phyloP scores from a whole-genome alignment of 352 stramenopile species.

The Globisporangium orthogonon region DNA sequence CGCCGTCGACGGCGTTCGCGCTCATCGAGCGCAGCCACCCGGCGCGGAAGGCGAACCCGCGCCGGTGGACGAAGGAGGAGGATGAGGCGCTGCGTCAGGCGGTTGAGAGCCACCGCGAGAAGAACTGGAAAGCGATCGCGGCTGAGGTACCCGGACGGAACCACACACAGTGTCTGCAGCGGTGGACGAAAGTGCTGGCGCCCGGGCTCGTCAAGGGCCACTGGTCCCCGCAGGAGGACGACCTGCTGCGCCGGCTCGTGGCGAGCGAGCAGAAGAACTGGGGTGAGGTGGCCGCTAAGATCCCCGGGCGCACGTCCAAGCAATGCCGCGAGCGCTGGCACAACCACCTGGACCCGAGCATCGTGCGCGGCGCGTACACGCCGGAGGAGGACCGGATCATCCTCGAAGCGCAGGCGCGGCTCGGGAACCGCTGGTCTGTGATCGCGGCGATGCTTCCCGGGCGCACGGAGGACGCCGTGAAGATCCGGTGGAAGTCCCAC shows the following conservation, averaged over 20 bases:
- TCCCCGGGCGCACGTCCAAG: conserved; percentile 83
- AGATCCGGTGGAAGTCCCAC: conserved; percentile 91
- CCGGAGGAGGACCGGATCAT: conserved; percentile 88
- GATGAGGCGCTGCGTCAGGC: conserved; percentile 81
- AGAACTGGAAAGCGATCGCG: conserved; percentile 91
- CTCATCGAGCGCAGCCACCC: conserved; percentile 26
- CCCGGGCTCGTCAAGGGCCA: conserved; percentile 87
- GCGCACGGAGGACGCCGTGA: conserved; percentile 87
- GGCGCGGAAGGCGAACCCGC: conserved; percentile 61
- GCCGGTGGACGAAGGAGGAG: conserved; percentile 85
- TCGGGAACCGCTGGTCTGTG: conserved; percentile 88
- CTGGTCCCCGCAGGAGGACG: conserved; percentile 88
- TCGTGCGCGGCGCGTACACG: conserved; percentile 85
- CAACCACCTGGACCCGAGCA: conserved; percentile 86
- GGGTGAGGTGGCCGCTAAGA: conserved; percentile 82
- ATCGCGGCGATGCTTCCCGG: conserved; percentile 86
- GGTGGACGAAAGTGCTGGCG: conserved; percentile 88
- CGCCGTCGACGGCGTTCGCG: conserved; percentile 11
- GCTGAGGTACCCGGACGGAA: conserved; percentile 82
- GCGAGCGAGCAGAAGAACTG: conserved; percentile 86
- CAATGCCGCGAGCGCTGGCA: conserved; percentile 89
- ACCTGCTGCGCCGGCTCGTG: conserved; percentile 68
- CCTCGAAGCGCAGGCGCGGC: conserved; percentile 69
- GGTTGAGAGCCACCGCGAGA: conserved; percentile 84
- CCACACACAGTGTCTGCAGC: conserved; percentile 89